Conservation (phyloP, 768 basidiomycete species). For the Suillus ampliporus region DNA sequence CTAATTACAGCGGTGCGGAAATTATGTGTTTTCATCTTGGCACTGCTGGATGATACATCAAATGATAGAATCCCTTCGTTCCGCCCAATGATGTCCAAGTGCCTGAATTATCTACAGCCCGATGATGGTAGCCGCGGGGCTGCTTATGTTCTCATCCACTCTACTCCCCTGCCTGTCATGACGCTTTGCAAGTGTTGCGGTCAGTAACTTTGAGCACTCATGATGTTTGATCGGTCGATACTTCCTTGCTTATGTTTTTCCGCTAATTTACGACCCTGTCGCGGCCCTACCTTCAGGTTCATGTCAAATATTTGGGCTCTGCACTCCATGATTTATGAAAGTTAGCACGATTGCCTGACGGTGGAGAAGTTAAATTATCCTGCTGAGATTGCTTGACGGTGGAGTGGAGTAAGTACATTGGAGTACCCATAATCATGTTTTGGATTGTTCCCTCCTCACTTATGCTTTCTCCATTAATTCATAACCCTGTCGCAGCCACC, state of each 20-base stretch:
- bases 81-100: neutral
- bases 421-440: neutral
- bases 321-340: neutral
- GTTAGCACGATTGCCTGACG: neutral
- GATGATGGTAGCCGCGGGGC: neutral
- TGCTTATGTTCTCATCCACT: neutral
- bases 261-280: neutral
- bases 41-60: neutral
- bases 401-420: neutral
- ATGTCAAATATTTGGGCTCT: neutral
- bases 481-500: neutral
- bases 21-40: neutral
- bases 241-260: too few relatives aligned
- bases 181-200: neutral
- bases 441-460: too few relatives aligned
- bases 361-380: neutral
- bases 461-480: too few relatives aligned
- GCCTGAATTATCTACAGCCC: constrained; percentile 1
- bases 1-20: neutral
- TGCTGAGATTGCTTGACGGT: neutral
- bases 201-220: neutral
- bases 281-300: too few relatives aligned
- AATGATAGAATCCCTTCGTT: neutral
- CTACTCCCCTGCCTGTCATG: neutral
- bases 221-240: neutral